These are phyloP conservation scores for Ophiocordyceps camponoti-leonardi DNA, from an alignment of 2,329 filamentous ascomycete species.

Conservation along the genomic window DNA sequence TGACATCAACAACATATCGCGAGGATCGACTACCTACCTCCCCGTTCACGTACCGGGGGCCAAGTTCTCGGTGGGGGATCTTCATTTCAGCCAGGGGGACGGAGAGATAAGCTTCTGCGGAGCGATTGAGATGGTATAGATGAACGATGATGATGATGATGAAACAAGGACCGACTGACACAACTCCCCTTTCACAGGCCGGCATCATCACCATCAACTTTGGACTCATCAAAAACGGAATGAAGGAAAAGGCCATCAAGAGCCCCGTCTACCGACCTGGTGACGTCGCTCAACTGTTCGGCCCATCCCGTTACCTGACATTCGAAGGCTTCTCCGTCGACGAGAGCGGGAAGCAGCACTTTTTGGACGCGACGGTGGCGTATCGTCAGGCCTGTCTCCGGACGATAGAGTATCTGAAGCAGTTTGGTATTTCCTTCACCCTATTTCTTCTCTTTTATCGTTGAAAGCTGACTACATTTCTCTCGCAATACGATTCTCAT, in stretches of 20 bases:
- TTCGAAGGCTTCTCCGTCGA: constrained; percentile 74
- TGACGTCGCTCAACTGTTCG: constrained; percentile 76
- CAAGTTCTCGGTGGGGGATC: constrained; percentile 78
- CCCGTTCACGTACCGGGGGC: constrained; percentile 76
- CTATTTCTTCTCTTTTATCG: too few relatives aligned
- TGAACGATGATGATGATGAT: neutral
- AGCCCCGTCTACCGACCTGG: constrained; percentile 74
- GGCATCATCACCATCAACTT: constrained; percentile 84
- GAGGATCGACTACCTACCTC: constrained; percentile 69
- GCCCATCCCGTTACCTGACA: constrained; percentile 43
- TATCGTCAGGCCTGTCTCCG: constrained; percentile 66
- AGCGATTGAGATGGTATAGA: constrained; percentile 70
- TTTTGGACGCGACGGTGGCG: constrained; percentile 70
- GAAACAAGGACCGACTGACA: neutral
- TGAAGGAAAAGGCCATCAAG: constrained; percentile 59
- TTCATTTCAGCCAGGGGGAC: constrained; percentile 71
- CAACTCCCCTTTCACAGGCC: constrained; percentile 21
- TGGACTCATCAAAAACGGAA: constrained; percentile 67
- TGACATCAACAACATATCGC: constrained; percentile 74
- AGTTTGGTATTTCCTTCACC: constrained; percentile 12
- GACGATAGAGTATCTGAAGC: constrained; percentile 18
- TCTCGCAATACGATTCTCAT: too few relatives aligned
- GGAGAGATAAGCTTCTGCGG: constrained; percentile 81
- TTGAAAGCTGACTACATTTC: too few relatives aligned
- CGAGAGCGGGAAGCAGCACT: constrained; percentile 76